Evolutionary conservation across 805 yeast genomes (phyloP).

Genomic region (Myxozyma vanderwaltii): DNA sequence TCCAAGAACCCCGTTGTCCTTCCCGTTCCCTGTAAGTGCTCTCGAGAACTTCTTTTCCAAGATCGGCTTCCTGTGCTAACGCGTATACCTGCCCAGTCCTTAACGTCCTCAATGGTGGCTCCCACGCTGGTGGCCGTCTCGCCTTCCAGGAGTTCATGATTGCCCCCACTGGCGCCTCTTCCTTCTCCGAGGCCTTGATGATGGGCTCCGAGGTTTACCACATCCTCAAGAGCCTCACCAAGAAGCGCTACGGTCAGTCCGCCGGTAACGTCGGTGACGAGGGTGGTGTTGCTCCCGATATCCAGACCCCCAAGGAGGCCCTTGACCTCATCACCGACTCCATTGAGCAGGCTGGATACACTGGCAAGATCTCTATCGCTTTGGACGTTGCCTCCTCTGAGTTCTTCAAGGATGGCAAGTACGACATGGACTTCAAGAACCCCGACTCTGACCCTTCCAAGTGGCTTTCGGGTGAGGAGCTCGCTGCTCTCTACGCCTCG

Average conservation of each 20-base stretch:
- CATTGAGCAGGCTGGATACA: slow-evolving; percentile 93
- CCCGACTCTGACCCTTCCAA: slow-evolving; percentile 87
- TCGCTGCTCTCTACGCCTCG: slow-evolving; percentile 79
- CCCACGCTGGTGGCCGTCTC: slow-evolving; percentile 99
- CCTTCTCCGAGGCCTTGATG: slow-evolving; percentile 95
- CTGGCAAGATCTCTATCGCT: slow-evolving; percentile 88
- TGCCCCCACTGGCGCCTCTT: slow-evolving; percentile 87
- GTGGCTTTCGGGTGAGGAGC: slow-evolving; percentile 86
- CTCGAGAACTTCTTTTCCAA: background rate
- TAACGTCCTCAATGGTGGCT: slow-evolving; percentile 99
- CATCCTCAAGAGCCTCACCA: slow-evolving; percentile 87
- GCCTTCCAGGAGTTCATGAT: slow-evolving; percentile 99
- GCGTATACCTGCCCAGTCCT: slow-evolving; percentile 57
- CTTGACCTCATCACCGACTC: slow-evolving; percentile 89
- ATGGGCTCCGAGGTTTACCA: slow-evolving; percentile 98
- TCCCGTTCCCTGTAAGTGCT: slow-evolving; percentile 74
- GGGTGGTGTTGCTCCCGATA: slow-evolving; percentile 99
- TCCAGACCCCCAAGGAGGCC: slow-evolving; percentile 94
- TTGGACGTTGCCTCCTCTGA: slow-evolving; percentile 97
- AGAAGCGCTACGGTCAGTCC: slow-evolving; percentile 93
- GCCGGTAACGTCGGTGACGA: slow-evolving; percentile 99
- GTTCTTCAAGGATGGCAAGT: slow-evolving; percentile 94
- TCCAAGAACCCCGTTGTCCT: slow-evolving; percentile 83
- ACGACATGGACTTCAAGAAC: slow-evolving; percentile 98
- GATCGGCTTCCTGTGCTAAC: background rate